Evolutionary conservation across 2,329 filamentous ascomycete genomes (phyloP).

Genomic region (Mollisia scopiformis): DNA sequence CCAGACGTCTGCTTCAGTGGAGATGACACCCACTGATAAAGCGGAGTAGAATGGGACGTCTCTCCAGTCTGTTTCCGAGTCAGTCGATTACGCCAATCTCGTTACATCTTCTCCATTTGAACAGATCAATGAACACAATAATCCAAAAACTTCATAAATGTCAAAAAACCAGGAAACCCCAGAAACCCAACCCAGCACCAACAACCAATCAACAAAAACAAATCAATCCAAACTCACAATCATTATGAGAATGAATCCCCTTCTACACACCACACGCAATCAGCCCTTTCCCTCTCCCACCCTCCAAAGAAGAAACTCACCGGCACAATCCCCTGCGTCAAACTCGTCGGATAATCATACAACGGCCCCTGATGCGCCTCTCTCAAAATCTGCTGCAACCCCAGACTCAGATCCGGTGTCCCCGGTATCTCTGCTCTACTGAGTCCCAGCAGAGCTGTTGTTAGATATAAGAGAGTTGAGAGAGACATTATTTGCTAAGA

Average conservation of each 20-base stretch:
- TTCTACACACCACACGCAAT: constrained; percentile 40
- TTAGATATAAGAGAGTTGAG: constrained; percentile 18
- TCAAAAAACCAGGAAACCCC: too few species aligned
- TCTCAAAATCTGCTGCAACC: constrained; percentile 57
- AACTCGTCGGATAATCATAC: constrained; percentile 63
- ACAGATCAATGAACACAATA: too few species aligned
- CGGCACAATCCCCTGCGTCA: constrained; percentile 62
- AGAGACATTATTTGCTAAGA: constrained; percentile 24
- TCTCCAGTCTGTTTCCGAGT: constrained; percentile 27
- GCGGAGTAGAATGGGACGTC: constrained; percentile 33
- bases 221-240: constrained; percentile 54
- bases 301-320: constrained; percentile 38
- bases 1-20: constrained; percentile 35
- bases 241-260: constrained; percentile 59
- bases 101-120: too few species aligned
- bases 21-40: constrained; percentile 29
- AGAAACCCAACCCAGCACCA: too few species aligned
- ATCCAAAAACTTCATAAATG: too few species aligned
- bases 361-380: constrained; percentile 54
- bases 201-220: constrained; percentile 43
- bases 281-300: neutral
- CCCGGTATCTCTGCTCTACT: constrained; percentile 5
- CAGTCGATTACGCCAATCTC: too few species aligned
- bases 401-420: constrained; percentile 43
- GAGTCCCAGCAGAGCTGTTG: constrained; percentile 12